phyloP scores from a whole-genome alignment of 352 stramenopile species.

The Globisporangium cederbergense region DNA sequence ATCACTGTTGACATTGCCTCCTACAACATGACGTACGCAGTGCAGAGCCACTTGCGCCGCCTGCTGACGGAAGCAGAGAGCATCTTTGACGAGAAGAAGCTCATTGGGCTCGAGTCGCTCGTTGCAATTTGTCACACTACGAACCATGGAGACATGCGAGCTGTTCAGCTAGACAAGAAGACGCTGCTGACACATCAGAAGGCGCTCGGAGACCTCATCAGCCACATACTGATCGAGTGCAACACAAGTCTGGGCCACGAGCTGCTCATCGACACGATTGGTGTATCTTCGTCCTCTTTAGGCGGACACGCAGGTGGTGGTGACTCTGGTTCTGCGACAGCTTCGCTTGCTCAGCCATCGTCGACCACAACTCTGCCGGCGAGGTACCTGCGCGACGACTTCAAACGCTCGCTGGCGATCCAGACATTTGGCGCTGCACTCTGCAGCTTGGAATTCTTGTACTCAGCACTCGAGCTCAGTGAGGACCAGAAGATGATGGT shows the following conservation, averaged over 20 bases:
- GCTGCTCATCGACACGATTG: conserved; percentile 16
- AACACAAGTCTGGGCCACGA: conserved; percentile 57
- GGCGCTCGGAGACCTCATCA: conserved; percentile 54
- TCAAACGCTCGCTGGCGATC: conserved; percentile 42
- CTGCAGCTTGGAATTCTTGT: conserved; percentile 39
- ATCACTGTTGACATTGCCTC: conserved; percentile 53
- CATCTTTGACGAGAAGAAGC: conserved; percentile 69
- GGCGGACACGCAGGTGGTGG: neutral
- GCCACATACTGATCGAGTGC: conserved; percentile 66
- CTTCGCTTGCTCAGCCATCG: neutral
- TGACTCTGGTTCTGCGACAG: conserved; percentile 5
- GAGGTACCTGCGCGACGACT: conserved; percentile 36
- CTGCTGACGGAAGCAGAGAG: conserved; percentile 56
- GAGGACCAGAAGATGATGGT: conserved; percentile 67
- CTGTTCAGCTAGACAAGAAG: conserved; percentile 30
- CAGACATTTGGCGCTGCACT: conserved; percentile 51
- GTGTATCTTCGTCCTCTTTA: neutral
- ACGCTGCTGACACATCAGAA: conserved; percentile 24
- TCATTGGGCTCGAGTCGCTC: conserved; percentile 57
- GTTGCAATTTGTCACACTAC: conserved; percentile 19
- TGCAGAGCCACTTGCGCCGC: conserved; percentile 64
- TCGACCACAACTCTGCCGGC: neutral
- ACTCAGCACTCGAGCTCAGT: conserved; percentile 40
- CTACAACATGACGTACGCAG: conserved; percentile 68
- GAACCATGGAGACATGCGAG: neutral